Evolutionary conservation across 805 yeast genomes (phyloP).

Genomic region (Tetrapisispora phaffii): DNA sequence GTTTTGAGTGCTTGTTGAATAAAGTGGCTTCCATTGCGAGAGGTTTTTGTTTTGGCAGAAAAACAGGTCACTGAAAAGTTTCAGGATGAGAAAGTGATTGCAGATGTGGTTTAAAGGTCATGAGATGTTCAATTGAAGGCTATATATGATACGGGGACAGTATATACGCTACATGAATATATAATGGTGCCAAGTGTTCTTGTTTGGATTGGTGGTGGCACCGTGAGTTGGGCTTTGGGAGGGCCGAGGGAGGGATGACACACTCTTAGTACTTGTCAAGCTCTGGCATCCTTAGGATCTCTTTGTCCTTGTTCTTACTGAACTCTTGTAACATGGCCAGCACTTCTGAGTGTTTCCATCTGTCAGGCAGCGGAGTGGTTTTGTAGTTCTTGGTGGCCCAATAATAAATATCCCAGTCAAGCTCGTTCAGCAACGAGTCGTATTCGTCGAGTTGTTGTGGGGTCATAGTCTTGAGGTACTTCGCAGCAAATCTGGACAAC

Average conservation of each 20-base stretch:
- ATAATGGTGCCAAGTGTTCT: not conserved
- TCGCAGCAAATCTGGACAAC: conserved; percentile 75
- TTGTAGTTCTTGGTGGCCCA: conserved; percentile 87
- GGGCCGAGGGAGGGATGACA: no score
- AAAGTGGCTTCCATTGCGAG: not conserved
- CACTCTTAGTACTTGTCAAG: conserved; percentile 27
- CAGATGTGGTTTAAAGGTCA: not conserved
- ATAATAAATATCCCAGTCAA: conserved; percentile 98
- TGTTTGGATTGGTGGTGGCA: no score
- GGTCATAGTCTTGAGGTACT: conserved; percentile 49
- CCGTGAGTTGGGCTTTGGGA: no score
- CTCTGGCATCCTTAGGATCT: conserved; percentile 81
- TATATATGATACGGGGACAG: not conserved
- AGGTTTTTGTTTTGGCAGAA: not conserved
- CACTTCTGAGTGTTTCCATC: conserved; percentile 64
- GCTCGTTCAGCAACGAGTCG: conserved; percentile 75
- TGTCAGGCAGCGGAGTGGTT: conserved; percentile 78
- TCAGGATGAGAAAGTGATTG: no score
- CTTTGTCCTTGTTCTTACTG: conserved; percentile 61
- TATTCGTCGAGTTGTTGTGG: conserved; percentile 71
- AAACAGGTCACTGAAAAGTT: no score
- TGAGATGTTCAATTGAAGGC: not conserved
- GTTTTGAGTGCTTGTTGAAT: not conserved
- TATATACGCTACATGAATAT: not conserved
- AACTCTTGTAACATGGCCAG: conserved; percentile 58